phyloP scores from a whole-genome alignment of 257 asterid species.

The Misopates orontium region DNA sequence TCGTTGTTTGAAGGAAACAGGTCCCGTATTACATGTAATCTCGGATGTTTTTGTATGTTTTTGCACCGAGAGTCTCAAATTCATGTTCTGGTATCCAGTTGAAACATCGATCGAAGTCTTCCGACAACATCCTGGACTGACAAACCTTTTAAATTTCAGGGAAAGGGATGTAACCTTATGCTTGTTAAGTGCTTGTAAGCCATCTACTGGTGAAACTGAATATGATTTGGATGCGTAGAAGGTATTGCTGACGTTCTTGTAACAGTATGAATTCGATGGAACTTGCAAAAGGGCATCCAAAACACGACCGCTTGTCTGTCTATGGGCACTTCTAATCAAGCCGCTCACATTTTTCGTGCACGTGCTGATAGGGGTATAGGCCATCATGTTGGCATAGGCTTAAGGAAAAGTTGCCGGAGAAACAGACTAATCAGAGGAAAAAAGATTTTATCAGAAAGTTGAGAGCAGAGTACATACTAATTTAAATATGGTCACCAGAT shows the following conservation, averaged over 20 bases:
- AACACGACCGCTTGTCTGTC: slow-evolving; percentile 45
- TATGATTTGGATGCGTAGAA: slow-evolving; percentile 31
- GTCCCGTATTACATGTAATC: slow-evolving; percentile 34
- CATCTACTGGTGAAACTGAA: slow-evolving; percentile 31
- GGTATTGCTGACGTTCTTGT: slow-evolving; percentile 32
- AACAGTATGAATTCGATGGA: slow-evolving; percentile 35
- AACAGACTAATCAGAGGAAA: slow-evolving; percentile 12
- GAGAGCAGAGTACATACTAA: no score
- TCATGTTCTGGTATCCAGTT: no score
- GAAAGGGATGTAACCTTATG: no score
- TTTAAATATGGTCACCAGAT: background rate
- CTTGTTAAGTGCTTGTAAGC: slow-evolving; percentile 24
- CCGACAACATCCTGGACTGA: no score
- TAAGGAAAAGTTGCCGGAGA: slow-evolving; percentile 19
- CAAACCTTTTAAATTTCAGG: no score
- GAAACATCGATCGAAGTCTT: no score
- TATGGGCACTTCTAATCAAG: slow-evolving; percentile 37
- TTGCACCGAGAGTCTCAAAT: slow-evolving; percentile 24
- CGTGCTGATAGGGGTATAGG: slow-evolving; percentile 43
- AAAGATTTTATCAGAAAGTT: background rate
- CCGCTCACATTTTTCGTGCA: slow-evolving; percentile 44
- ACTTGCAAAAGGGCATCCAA: slow-evolving; percentile 40
- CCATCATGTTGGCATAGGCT: slow-evolving; percentile 42
- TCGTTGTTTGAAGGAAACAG: slow-evolving; percentile 43
- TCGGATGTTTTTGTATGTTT: slow-evolving; percentile 35